Base-by-base conservation (phyloP, 2,329 filamentous ascomycete species). In the Alternaria viburni region DNA sequence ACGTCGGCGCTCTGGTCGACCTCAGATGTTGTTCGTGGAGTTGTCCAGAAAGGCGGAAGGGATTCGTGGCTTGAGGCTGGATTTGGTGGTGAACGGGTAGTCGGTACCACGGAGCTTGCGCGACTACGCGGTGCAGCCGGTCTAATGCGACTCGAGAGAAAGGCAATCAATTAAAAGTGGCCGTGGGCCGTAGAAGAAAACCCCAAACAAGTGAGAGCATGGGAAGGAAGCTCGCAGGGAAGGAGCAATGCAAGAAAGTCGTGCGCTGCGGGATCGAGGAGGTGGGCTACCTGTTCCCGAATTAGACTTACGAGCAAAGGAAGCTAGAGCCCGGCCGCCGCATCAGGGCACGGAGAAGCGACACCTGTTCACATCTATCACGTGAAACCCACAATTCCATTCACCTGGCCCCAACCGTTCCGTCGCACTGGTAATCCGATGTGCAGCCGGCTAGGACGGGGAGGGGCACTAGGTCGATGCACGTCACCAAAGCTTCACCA, bases 281-380 rank as follows among this genome's bases (percentile, higher is more conserved):
- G 65, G 62, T 64, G 67, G 63, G 66, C 62, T 41, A 41, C 36
- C 36, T 68, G 59, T 70, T 52, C 69, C 73, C 58, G 64, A 76
- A 72, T 73, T 76, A 76, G 74, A 62, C 62, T 57, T 58, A 66
- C 64, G 64, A 67, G 67, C 64, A 70, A 59, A 65, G 59, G 58
- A 59, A 65, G 62, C 66, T 69, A 64, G 61, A 36, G 59, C 58
- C 49, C 52, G 45, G 49, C 50, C 56, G 60, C 65, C 57, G 56
- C 54, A 54, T 61, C 59, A 66, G 66, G 58, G 49, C 49, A 52
- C 28, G 57, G 63, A 61, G 64, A 64, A 61, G 62, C 63, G 60
- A 65, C 63, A 67, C 62, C 57, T 65, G 65, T 61, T 61, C 59
- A 61, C 47, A 61, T 49, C 41, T 25, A 51, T 65, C 61, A 66